These are phyloP conservation scores for Myotisia sp. DNA, from an alignment of 2,329 filamentous ascomycete genomes.

Conservation along the genomic window DNA sequence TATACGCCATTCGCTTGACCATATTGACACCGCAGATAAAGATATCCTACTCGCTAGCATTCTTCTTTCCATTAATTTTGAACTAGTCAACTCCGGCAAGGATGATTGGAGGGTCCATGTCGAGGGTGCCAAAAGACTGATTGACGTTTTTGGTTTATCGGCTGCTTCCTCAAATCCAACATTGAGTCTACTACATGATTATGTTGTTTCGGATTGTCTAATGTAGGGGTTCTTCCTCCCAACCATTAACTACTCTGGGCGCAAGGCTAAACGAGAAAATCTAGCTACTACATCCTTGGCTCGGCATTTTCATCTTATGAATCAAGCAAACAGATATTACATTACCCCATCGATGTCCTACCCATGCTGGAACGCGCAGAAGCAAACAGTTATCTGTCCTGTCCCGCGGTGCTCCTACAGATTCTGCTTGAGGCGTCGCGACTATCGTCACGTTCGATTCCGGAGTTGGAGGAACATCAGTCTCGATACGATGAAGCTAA, in stretches of 20 bases:
- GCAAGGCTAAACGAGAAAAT: too few relatives aligned
- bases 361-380: conserved; percentile 6
- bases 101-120: conserved; percentile 40
- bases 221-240: conserved; percentile 3
- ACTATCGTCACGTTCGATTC: neutral
- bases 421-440: conserved; percentile 5
- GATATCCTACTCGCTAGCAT: conserved; percentile 31
- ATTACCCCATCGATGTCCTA: conserved; percentile 3
- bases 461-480: conserved; percentile 1
- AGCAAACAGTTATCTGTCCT: conserved; percentile 7
- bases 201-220: conserved; percentile 17
- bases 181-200: conserved; percentile 4
- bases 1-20: conserved; percentile 22
- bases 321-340: neutral
- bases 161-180: neutral
- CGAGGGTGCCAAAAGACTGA: conserved; percentile 36
- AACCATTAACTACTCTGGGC: too few relatives aligned
- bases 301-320: conserved; percentile 2
- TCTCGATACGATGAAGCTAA: neutral
- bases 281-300: conserved; percentile 8
- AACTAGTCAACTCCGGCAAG: conserved; percentile 37
- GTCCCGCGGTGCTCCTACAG: conserved; percentile 6
- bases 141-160: conserved; percentile 14
- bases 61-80: conserved; percentile 19
- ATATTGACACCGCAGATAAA: conserved; percentile 14